Percentiles rank a stretch among this genome's conserved stretches.
Conservation (phyloP, 805 yeast species). For the Starmerella floris region DNA sequence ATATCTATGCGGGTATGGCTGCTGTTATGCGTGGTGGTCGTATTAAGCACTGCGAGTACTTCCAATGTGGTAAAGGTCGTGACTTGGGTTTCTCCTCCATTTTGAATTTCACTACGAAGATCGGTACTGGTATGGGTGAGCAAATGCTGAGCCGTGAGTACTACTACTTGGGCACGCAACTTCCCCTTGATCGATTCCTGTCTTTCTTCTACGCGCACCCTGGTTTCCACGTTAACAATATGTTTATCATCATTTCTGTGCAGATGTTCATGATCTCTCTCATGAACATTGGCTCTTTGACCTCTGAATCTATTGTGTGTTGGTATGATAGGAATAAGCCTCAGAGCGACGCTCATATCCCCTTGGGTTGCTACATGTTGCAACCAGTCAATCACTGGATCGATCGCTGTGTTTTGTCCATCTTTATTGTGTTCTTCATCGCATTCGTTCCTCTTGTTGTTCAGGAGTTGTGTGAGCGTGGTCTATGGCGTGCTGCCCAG, state of each 20-base stretch:
- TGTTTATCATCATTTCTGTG: constrained; percentile 76
- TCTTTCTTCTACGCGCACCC: constrained; percentile 95
- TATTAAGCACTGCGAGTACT: constrained; percentile 89
- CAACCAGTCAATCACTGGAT: constrained; percentile 87
- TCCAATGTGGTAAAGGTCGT: constrained; percentile 94
- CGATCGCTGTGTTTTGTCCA: constrained; percentile 71
- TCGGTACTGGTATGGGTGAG: constrained; percentile 98
- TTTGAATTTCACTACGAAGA: constrained; percentile 83
- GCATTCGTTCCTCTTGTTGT: constrained; percentile 78
- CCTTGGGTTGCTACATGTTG: constrained; percentile 75
- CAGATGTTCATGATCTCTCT: constrained; percentile 72
- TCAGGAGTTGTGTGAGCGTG: constrained; percentile 80
- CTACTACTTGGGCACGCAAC: constrained; percentile 75
- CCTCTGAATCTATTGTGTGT: constrained; percentile 60
- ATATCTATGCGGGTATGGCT: constrained; percentile 90
- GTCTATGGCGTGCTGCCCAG: constrained; percentile 56
- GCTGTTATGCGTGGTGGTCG: constrained; percentile 83
- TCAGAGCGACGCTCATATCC: constrained; percentile 57
- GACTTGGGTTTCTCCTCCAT: constrained; percentile 90
- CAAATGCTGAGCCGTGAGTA: constrained; percentile 86
- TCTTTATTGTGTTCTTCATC: constrained; percentile 83
- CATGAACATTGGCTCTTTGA: constrained; percentile 66
- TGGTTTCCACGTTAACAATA: constrained; percentile 85
- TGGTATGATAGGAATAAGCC: constrained; percentile 52
- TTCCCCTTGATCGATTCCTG: constrained; percentile 78